phyloP scores from a whole-genome alignment of 73 alveolate species.

The Blepharisma stoltei region DNA sequence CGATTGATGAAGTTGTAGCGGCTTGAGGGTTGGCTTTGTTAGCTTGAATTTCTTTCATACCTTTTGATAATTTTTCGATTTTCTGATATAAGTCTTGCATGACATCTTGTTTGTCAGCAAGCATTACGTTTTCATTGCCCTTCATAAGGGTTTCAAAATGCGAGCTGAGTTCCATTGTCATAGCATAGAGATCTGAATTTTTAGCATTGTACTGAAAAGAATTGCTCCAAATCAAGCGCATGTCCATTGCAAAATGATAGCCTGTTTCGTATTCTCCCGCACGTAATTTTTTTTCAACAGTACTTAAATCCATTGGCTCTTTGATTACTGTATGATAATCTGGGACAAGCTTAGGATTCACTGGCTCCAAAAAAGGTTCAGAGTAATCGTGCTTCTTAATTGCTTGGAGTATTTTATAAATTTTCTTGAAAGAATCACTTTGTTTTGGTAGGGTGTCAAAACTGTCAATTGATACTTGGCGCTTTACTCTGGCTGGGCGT shows the following conservation, averaged over 20 bases:
- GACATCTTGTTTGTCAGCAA: not conserved
- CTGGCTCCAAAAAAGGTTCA: constrained; percentile 36
- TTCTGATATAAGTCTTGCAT: not conserved
- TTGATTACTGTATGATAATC: constrained; percentile 75
- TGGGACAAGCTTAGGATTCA: constrained; percentile 52
- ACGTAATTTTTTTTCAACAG: constrained; percentile 57
- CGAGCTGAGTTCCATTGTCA: constrained; percentile 34
- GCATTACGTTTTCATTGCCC: constrained; percentile 25
- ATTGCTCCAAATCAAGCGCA: constrained; percentile 36
- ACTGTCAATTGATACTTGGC: too few relatives aligned
- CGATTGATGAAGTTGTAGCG: too few relatives aligned
- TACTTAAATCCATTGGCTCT: constrained; percentile 81
- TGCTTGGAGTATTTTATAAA: not conserved
- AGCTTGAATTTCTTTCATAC: not conserved
- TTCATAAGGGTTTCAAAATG: constrained; percentile 20
- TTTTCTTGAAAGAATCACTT: too few relatives aligned
- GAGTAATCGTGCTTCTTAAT: constrained; percentile 5
- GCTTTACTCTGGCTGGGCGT: too few relatives aligned
- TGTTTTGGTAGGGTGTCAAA: too few relatives aligned
- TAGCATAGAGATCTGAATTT: constrained; percentile 27
- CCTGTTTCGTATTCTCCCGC: constrained; percentile 29
- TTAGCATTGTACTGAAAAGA: constrained; percentile 27
- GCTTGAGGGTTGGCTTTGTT: not conserved
- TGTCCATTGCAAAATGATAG: constrained; percentile 37
- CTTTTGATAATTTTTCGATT: not conserved